Evolutionary conservation across 768 basidiomycete species (phyloP), one percentile per base, ranked within the genome.

Genomic region (Lentinula edodes): DNA sequence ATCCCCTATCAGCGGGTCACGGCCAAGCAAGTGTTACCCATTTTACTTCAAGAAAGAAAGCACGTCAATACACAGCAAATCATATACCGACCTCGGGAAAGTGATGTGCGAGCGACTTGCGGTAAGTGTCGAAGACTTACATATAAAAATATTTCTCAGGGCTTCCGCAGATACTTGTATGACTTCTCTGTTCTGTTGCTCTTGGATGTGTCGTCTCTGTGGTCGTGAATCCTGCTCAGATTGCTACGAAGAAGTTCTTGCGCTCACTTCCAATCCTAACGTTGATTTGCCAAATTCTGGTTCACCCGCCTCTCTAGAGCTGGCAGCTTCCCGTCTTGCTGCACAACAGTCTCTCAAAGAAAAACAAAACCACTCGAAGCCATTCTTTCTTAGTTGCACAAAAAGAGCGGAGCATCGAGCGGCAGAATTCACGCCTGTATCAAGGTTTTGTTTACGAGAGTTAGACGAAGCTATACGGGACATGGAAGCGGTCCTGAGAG

Each of bases 161-260:
- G 28, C 28, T 28, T 3, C 3, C 3, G 28, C 70, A 96, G 94
- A 97, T 73, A 93, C 90, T 1, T 97, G 95, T 72, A 90, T 93
- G 81, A 95, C 93, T 5, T 95, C 94, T 12, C 86, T 96, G 61
- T 96, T 96, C 73, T 89, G 90, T 6, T 87, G 85, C 61, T 89
- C 87, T 35, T 96, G 91, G 86, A 90, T 95, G 83, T 96, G 94
- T 71, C 82, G 89, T n/a, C 70, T 84, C 42, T 98, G 95, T 71
- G 95, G 93, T 5, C 85, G 92, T 9, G 95, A 97, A 73, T 86
- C 90, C 8, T 98, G 95, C 70, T 79, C 86, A 0, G 90, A 92
- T 62, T 97, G 95, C 70, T 91, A 84, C 67, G 77, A 81, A 32
- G 87, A 84, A 65, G 84, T 95, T 57, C 74, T 76, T 60, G 84